Base-by-base conservation (phyloP, 176 grass and related monocot species). In the Cenchrus purpureus region DNA sequence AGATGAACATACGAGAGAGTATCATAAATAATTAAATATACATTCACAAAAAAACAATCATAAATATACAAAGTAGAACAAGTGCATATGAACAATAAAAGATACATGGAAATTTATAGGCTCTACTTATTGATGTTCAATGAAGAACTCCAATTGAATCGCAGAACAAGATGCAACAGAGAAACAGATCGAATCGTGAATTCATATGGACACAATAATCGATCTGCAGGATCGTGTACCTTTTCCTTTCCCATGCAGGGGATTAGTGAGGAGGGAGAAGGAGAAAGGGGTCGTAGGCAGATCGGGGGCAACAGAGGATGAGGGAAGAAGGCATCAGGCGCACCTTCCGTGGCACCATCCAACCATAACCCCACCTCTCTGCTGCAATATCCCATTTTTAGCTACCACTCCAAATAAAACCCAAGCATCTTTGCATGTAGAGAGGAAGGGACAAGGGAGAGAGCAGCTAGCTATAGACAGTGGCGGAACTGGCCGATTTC, bases 331-430 rank as follows among this genome's bases (percentile, higher is more conserved):
- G 25, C 40, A 73, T 84, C 12, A 65, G 1, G 17, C 71, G 71
- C 14, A 6, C 31, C 60, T 76, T 59, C 64, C 70, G 78, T 43
- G 4, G 12, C 1, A 16, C 37, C 22, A 65, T 68, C 19, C 71
- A 76, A 51, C 78, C 42, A 68, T 53, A 12, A 51, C 85, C 58
- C 28, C 40, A 81, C 54, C 62, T 15, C 2, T 29, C 51, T 46
- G 28, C 29, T 12, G 5, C 11, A 13, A 55, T 75, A 44, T 50
- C 28, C 85, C 71, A 68, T 87, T 87, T 87, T 87, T 87, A 87
- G 79, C n/a, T 15, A 74, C 22, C 15, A 4, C 69, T 86, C 7
- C 77, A 80, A 81, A 71, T 71, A 78, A 32, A 77, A 44, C 48
- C 14, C n/a, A 71, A 4, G 0, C 19, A 44, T 45, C 32, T 42